Evolutionary conservation across 495 filamentous ascomycete genomes (phyloP).

Genomic region (Aspergillus indologenus): DNA sequence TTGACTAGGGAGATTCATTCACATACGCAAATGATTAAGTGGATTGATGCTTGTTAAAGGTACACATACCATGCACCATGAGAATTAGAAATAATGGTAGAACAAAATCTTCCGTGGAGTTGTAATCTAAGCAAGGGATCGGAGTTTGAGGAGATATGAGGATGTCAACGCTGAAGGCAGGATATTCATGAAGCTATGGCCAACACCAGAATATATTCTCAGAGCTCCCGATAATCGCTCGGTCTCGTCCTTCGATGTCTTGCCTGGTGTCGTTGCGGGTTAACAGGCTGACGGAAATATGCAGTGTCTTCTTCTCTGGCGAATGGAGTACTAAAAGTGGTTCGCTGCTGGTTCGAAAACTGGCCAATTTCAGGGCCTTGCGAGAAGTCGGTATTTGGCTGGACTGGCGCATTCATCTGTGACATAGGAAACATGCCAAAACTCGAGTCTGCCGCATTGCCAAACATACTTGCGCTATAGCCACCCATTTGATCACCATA

Average conservation of each 20-base stretch:
- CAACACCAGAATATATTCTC: conserved; percentile 18
- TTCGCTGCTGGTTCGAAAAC: conserved; percentile 73
- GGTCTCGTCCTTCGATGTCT: conserved; percentile 73
- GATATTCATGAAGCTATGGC: not conserved
- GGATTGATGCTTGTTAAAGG: not conserved
- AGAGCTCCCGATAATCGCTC: conserved; percentile 87
- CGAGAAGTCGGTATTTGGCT: conserved; percentile 29
- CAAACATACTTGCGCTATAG: conserved; percentile 37
- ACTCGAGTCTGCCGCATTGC: conserved; percentile 39
- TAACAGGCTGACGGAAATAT: conserved; percentile 94
- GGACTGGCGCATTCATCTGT: conserved; percentile 30
- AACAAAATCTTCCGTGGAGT: not conserved
- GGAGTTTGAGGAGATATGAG: not conserved
- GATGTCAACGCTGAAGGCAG: not conserved
- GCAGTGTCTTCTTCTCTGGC: conserved; percentile 82
- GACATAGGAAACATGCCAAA: conserved; percentile 38
- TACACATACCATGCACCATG: not conserved
- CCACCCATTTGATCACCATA: conserved; percentile 46
- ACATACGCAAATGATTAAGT: not conserved
- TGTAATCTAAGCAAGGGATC: not conserved
- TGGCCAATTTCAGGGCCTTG: conserved; percentile 38
- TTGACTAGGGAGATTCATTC: too few species aligned
- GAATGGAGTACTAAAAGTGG: conserved; percentile 56
- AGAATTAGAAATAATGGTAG: not conserved
- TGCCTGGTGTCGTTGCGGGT: conserved; percentile 86